phyloP scores from a whole-genome alignment of 2,329 filamentous ascomycete species.

The Pseudocercospora pini-densiflorae region DNA sequence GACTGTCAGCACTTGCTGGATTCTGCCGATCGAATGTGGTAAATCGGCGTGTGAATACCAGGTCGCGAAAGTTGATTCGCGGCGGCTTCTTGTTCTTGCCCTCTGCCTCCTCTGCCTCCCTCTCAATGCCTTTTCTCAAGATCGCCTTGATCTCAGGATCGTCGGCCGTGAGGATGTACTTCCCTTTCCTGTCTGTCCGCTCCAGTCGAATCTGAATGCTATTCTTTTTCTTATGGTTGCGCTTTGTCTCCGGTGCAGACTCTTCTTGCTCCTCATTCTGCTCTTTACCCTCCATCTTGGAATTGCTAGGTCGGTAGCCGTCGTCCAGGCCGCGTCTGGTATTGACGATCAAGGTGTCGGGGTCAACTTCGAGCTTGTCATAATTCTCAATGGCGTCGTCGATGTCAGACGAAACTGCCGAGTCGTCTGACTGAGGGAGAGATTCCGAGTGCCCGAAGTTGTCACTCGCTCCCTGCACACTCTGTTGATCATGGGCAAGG shows the following conservation, averaged over 20 bases:
- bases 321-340: slow-evolving; percentile 37
- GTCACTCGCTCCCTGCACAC: slow-evolving; percentile 6
- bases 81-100: slow-evolving; percentile 38
- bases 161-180: slow-evolving; percentile 55
- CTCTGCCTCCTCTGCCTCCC: slow-evolving; percentile 43
- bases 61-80: slow-evolving; percentile 53
- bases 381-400: slow-evolving; percentile 49
- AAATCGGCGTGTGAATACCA: slow-evolving; percentile 74
- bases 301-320: slow-evolving; percentile 24
- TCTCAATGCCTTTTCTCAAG: slow-evolving; percentile 48
- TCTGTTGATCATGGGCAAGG: not conserved
- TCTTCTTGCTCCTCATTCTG: not conserved
- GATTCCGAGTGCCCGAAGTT: slow-evolving; percentile 1
- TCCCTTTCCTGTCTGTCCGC: slow-evolving; percentile 50
- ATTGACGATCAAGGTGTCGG: slow-evolving; percentile 43
- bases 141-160: slow-evolving; percentile 56
- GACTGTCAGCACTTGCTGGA: slow-evolving; percentile 64
- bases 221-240: slow-evolving; percentile 35
- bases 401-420: slow-evolving; percentile 18
- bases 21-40: slow-evolving; percentile 78
- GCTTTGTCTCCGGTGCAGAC: not conserved
- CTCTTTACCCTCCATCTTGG: slow-evolving; percentile 14
- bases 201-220: slow-evolving; percentile 55
- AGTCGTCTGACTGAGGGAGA: slow-evolving; percentile 5
- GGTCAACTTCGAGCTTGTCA: slow-evolving; percentile 43